Base-by-base conservation (phyloP, 2,329 filamentous ascomycete genomes). In the Xylariaceae sp. region DNA sequence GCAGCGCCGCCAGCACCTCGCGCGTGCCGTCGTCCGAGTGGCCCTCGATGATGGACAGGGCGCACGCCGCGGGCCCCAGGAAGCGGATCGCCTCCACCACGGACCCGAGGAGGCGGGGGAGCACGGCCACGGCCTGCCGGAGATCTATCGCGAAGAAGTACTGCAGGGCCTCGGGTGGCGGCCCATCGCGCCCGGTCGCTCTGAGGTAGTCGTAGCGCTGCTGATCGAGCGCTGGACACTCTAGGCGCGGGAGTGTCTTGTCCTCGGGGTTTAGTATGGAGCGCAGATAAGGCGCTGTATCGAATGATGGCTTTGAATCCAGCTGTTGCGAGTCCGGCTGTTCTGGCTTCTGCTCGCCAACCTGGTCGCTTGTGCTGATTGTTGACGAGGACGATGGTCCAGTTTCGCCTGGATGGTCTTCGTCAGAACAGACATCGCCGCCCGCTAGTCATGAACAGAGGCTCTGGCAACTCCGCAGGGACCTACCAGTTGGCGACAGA, bases 11-110 rank as follows among this genome's bases (percentile, higher is more conserved):
- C 2, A 78, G 58, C 6, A 76, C 56, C 21, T 73, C 68, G 21
- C 48, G 59, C 0, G 73, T 77, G 5, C 70, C 71, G 38, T 77
- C 72, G 38, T 77, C 72, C 0, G 72, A 76, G 44, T 69, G 60
- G 10, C 72, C 72, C 41, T 76, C 72, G 10, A 77, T 60, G 15
- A 77, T 65, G 1, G 70, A 75, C 1, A 77, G 52, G 0, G 63
- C 67, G 43, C 70, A 77, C 33, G 60, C 58, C 9, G 63, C 40
- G 0, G 68, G 62, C 1, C 72, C 70, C 0, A 77, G 59, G 43
- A 69, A 72, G 1, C 49, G 55, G 5, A 71, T 61, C 2, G 56
- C 57, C 42, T 75, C 64, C 17, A 77, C 38, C 8, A 77, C 58
- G 18, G 66, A 69, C 2, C 70, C 66, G 9, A 77, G 45, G 2